Evolutionary conservation across 768 basidiomycete species (phyloP).

Genomic region (Lentinula boryana): DNA sequence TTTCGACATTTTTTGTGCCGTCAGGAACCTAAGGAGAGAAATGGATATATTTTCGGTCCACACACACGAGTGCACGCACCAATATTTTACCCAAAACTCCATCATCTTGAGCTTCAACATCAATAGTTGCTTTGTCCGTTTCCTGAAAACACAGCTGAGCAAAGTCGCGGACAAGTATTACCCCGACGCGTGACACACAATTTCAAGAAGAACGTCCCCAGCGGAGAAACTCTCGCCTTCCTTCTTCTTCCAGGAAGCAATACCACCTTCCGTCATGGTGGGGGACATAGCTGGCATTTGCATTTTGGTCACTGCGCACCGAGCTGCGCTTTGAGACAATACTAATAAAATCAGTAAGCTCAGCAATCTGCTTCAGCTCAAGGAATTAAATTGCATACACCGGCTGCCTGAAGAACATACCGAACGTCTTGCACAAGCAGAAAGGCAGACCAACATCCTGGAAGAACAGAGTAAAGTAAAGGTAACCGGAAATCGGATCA

Average conservation of each 20-base stretch:
- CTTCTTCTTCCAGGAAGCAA: slow-evolving; percentile 85
- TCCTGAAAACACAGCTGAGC: slow-evolving; percentile 41
- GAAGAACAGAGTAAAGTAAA: neutral
- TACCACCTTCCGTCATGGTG: slow-evolving; percentile 94
- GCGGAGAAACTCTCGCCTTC: slow-evolving; percentile 75
- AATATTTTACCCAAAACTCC: slow-evolving; percentile 92
- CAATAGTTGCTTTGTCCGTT: slow-evolving; percentile 94
- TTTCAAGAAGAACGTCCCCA: slow-evolving; percentile 87
- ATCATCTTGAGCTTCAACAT: slow-evolving; percentile 98
- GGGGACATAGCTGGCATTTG: slow-evolving; percentile 97
- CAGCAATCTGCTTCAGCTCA: neutral
- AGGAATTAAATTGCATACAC: neutral
- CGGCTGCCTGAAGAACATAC: neutral
- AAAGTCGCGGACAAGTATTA: neutral
- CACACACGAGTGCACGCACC: slow-evolving; percentile 36
- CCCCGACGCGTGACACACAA: slow-evolving; percentile 43
- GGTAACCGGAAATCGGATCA: neutral
- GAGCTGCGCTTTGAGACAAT: slow-evolving; percentile 45
- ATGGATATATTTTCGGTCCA: neutral
- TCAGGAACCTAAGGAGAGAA: slow-evolving; percentile 48
- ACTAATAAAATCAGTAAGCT: slow-evolving; percentile 24
- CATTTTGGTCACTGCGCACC: slow-evolving; percentile 65
- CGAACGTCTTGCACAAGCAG: neutral
- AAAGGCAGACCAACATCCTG: neutral
- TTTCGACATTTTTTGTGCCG: slow-evolving; percentile 78